Evolutionary conservation across 2,329 filamentous ascomycete genomes (phyloP).

Genomic region (Penicillium sp.): DNA sequence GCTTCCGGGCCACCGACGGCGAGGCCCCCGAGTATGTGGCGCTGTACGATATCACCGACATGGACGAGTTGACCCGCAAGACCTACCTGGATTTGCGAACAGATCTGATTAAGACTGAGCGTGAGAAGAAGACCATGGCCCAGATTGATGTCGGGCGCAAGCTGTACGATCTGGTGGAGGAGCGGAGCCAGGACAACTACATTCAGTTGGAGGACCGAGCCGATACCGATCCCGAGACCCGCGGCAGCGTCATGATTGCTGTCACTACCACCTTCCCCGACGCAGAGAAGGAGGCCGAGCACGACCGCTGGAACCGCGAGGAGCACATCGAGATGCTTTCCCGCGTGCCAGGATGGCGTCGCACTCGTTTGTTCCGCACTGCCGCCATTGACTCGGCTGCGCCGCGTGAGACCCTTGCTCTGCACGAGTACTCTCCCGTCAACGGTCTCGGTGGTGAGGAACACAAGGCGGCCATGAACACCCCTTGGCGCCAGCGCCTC

Average conservation of each 20-base stretch:
- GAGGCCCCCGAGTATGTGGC: constrained; percentile 71
- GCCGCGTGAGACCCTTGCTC: constrained; percentile 59
- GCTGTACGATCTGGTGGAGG: constrained; percentile 67
- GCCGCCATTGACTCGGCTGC: constrained; percentile 61
- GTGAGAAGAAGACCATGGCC: constrained; percentile 63
- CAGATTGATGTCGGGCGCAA: constrained; percentile 68
- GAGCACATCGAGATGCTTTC: constrained; percentile 72
- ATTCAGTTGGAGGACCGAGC: constrained; percentile 60
- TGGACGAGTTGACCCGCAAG: constrained; percentile 65
- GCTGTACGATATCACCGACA: constrained; percentile 76
- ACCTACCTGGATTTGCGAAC: constrained; percentile 60
- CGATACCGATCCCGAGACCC: constrained; percentile 54
- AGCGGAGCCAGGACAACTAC: constrained; percentile 58
- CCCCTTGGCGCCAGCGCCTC: constrained; percentile 62
- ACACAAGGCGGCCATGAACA: constrained; percentile 63
- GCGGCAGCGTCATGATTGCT: constrained; percentile 62
- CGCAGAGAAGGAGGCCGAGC: constrained; percentile 51
- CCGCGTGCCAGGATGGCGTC: constrained; percentile 76
- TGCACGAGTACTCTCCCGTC: constrained; percentile 70
- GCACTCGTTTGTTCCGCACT: constrained; percentile 69
- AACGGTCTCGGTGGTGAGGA: constrained; percentile 68
- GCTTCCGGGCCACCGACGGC: constrained; percentile 69
- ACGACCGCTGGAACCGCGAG: constrained; percentile 70
- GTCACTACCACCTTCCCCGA: constrained; percentile 63
- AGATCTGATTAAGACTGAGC: constrained; percentile 55